These are phyloP conservation scores for Citrus australasica DNA, from an alignment of 345 rosid species.

Conservation along the genomic window DNA sequence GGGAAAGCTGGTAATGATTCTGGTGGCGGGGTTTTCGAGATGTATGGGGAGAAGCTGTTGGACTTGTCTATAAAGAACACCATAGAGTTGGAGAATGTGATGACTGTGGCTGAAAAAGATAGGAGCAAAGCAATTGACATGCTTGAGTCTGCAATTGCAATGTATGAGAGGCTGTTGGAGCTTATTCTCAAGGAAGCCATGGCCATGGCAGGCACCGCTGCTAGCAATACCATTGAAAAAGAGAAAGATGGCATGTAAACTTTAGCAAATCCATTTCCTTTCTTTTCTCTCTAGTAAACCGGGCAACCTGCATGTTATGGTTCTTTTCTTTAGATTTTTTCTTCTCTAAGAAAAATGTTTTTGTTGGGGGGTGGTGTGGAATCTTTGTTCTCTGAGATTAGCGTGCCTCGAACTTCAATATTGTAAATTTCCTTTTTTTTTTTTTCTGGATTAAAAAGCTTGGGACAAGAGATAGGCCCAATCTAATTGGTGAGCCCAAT, in stretches of 20 bases:
- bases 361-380: too few species aligned
- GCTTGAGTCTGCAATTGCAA: slow-evolving; percentile 38
- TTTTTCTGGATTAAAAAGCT: too few species aligned
- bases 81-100: slow-evolving; percentile 20
- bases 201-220: slow-evolving; percentile 17
- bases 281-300: background rate
- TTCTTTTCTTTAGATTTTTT: too few species aligned
- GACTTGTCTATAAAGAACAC: slow-evolving; percentile 14
- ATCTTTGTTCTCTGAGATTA: background rate
- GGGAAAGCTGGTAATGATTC: background rate
- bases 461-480: too few species aligned
- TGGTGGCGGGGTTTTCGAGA: background rate
- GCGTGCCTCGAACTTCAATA: too few species aligned
- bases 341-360: too few species aligned
- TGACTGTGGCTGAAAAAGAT: slow-evolving; percentile 21
- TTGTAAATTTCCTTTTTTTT: too few species aligned
- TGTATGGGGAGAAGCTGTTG: slow-evolving; percentile 11
- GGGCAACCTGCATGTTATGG: too few species aligned
- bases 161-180: slow-evolving; percentile 33
- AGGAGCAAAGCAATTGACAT: slow-evolving; percentile 34
- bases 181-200: slow-evolving; percentile 43
- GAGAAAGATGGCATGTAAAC: background rate
- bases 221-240: background rate
- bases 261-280: background rate
- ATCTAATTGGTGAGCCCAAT: too few species aligned